Evolutionary conservation across 2,329 filamentous ascomycete genomes (phyloP).

Genomic region (Cytospora paraplurivora): DNA sequence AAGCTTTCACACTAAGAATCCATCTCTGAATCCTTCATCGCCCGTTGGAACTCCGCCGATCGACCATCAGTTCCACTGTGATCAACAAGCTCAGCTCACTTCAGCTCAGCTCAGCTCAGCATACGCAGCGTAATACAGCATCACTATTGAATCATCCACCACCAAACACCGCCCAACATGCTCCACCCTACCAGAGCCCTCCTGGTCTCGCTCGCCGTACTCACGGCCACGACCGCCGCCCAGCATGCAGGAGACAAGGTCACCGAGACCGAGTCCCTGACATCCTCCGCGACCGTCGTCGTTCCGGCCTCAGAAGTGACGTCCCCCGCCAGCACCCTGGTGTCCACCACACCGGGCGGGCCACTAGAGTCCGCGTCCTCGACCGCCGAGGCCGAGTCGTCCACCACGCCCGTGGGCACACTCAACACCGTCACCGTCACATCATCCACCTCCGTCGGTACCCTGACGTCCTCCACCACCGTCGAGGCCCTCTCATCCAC

Average conservation of each 20-base stretch:
- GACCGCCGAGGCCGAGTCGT: not conserved
- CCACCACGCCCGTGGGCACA: conserved; percentile 7
- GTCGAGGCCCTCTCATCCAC: not conserved
- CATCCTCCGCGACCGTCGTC: not conserved
- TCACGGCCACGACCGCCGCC: not conserved
- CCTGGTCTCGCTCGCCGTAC: conserved; percentile 2
- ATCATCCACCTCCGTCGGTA: not conserved
- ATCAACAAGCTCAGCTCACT: no score
- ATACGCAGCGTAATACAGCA: not conserved
- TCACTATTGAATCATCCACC: no score
- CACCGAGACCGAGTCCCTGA: not conserved
- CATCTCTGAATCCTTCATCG: no score
- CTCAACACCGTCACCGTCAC: conserved; percentile 11
- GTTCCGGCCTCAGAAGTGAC: not conserved
- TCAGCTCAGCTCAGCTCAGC: no score
- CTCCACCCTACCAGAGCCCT: not conserved
- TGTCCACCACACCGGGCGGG: not conserved
- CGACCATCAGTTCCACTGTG: no score
- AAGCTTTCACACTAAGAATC: no score
- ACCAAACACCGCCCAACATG: not conserved
- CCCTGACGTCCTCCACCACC: not conserved
- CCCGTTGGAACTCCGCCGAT: no score
- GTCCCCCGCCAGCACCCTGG: not conserved
- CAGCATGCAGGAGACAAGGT: not conserved
- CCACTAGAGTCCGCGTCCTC: not conserved